Percentiles rank a stretch among this genome's conserved stretches.
Evolutionary conservation across 768 basidiomycete genomes (phyloP).

Genomic region (Neoboletus magnificus): DNA sequence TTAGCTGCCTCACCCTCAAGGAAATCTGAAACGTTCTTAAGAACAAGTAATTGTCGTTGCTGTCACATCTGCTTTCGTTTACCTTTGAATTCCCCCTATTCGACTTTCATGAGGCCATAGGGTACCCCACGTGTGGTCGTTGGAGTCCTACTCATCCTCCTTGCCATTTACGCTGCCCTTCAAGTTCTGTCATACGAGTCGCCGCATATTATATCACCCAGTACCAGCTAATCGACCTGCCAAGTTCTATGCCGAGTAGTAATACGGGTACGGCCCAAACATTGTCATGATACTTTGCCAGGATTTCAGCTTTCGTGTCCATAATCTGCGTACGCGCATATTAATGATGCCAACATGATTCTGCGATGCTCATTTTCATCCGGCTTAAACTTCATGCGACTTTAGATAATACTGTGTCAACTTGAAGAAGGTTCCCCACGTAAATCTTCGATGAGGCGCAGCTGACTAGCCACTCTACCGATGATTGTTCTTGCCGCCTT

Average conservation of each 20-base stretch:
- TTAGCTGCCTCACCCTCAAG: neutral
- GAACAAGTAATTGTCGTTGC: slow-evolving; percentile 16
- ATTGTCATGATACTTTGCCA: slow-evolving; percentile 10
- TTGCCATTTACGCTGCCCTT: slow-evolving; percentile 1
- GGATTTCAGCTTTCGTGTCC: slow-evolving; percentile 18
- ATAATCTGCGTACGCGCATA: slow-evolving; percentile 12
- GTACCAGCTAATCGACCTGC: slow-evolving; percentile 11
- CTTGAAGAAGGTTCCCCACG: neutral
- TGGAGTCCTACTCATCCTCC: neutral
- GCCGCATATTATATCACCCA: slow-evolving; percentile 1
- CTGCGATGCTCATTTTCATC: neutral
- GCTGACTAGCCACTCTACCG: no score
- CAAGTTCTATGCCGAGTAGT: slow-evolving; percentile 2
- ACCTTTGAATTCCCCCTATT: slow-evolving; percentile 1
- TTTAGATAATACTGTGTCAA: neutral
- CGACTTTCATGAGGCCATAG: neutral
- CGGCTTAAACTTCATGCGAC: neutral
- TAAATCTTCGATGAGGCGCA: neutral
- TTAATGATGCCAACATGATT: slow-evolving; percentile 4
- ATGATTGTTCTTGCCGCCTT: no score
- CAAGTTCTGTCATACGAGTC: neutral
- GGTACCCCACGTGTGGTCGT: no score
- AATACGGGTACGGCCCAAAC: slow-evolving; percentile 3
- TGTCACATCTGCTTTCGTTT: slow-evolving; percentile 16
- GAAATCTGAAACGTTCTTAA: slow-evolving; percentile 3